Percentiles rank a stretch among this genome's conserved stretches.
These are phyloP conservation scores for Trichomonascaceae sp. DNA, from an alignment of 1,139 yeast genomes.

Conservation along the genomic window DNA sequence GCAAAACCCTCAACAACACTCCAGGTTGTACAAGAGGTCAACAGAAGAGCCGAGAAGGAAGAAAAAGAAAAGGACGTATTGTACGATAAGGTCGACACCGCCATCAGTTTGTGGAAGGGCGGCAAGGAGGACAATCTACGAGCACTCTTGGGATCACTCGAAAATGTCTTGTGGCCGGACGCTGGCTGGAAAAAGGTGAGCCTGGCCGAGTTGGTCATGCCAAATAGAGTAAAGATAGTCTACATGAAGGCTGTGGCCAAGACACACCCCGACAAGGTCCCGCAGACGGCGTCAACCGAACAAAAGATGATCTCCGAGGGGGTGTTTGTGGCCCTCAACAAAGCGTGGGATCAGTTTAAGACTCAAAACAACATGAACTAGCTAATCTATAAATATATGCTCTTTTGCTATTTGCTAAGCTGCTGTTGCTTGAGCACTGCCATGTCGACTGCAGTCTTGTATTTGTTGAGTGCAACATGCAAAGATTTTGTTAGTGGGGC, in stretches of 20 bases:
- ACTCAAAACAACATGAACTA: slow-evolving; percentile 35
- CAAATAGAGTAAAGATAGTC: slow-evolving; percentile 76
- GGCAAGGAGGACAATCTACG: slow-evolving; percentile 74
- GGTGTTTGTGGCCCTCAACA: slow-evolving; percentile 70
- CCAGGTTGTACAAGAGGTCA: slow-evolving; percentile 35
- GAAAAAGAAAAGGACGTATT: slow-evolving; percentile 46
- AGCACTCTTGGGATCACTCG: slow-evolving; percentile 54
- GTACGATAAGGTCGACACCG: slow-evolving; percentile 45
- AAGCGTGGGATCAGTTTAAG: slow-evolving; percentile 86
- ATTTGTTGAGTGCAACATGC: slow-evolving; percentile 27
- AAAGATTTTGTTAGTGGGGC: slow-evolving; percentile 29
- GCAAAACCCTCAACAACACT: slow-evolving; percentile 32
- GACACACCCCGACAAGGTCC: slow-evolving; percentile 87
- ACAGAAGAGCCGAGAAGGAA: slow-evolving; percentile 33
- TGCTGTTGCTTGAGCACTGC: slow-evolving; percentile 2
- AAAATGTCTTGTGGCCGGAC: slow-evolving; percentile 49
- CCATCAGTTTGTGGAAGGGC: slow-evolving; percentile 48
- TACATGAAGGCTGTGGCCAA: slow-evolving; percentile 90
- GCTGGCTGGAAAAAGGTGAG: slow-evolving; percentile 51
- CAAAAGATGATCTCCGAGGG: slow-evolving; percentile 75
- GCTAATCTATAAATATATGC: slow-evolving; percentile 1
- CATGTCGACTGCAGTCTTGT: slow-evolving; percentile 20
- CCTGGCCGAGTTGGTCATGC: slow-evolving; percentile 66
- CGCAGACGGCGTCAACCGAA: slow-evolving; percentile 43
- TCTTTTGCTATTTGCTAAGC: background rate